Conservation (phyloP, 163 green algal species). For the Picocystis sp. region DNA sequence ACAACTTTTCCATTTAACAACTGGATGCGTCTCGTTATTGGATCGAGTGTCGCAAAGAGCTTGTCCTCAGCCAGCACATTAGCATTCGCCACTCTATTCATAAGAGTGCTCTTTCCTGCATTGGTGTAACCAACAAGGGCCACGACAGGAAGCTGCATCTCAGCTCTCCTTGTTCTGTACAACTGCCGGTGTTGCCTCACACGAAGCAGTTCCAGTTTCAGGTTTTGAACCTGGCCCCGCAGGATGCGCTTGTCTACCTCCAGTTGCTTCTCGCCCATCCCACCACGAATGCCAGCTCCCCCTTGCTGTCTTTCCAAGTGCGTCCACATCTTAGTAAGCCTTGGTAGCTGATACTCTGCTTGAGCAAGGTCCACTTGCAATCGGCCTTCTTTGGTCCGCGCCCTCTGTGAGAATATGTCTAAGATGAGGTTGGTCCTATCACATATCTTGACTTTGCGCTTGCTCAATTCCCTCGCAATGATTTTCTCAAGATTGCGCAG, state of each 20-base stretch:
- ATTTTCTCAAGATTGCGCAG: constrained; percentile 66
- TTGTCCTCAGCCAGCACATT: constrained; percentile 78
- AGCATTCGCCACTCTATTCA: constrained; percentile 55
- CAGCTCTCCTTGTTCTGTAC: constrained; percentile 48
- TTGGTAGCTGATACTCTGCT: constrained; percentile 84
- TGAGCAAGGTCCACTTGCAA: constrained; percentile 90
- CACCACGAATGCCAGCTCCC: constrained; percentile 46
- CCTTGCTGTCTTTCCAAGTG: constrained; percentile 77
- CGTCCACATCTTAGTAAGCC: constrained; percentile 85
- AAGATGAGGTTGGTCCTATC: constrained; percentile 93
- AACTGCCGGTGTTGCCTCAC: constrained; percentile 49
- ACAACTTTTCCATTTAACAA: constrained; percentile 46
- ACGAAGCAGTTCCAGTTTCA: constrained; percentile 21
- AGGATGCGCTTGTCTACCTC: constrained; percentile 91
- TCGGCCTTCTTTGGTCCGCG: constrained; percentile 75
- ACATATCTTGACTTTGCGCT: constrained; percentile 36
- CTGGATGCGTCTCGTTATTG: constrained; percentile 66
- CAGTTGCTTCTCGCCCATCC: constrained; percentile 96
- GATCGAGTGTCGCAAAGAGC: constrained; percentile 96
- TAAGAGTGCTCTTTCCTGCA: constrained; percentile 78
- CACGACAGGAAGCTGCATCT: constrained; percentile 56
- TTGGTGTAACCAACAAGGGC: constrained; percentile 94
- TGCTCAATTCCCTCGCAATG: constrained; percentile 16
- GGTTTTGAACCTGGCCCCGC: constrained; percentile 14
- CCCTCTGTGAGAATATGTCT: constrained; percentile 91